These are phyloP conservation scores for Xylaria bambusicola DNA, from an alignment of 495 filamentous ascomycete genomes.

Conservation along the genomic window DNA sequence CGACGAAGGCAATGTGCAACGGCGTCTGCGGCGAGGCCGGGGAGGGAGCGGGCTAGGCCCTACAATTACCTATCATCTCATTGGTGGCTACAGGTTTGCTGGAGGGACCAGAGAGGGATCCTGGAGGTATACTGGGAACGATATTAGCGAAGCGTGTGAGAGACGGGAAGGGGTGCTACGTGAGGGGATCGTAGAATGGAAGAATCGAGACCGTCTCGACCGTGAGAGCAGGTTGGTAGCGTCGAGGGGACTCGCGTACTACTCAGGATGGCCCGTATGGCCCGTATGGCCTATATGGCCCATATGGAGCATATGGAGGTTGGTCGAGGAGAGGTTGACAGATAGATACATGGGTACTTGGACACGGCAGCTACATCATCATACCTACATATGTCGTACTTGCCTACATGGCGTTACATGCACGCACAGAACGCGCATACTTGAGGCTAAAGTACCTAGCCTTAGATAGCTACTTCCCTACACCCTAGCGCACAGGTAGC, in stretches of 20 bases:
- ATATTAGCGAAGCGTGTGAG: background rate
- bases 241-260: too few relatives aligned
- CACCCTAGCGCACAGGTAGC: too few relatives aligned
- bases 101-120: too few relatives aligned
- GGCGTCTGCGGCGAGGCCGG: slow-evolving; percentile 10
- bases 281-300: too few relatives aligned
- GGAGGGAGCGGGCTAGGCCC: background rate
- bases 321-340: too few relatives aligned
- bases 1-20: slow-evolving; percentile 2
- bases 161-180: slow-evolving; percentile 1
- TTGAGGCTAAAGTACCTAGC: background rate
- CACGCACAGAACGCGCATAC: background rate
- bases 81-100: background rate
- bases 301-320: too few relatives aligned
- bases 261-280: too few relatives aligned
- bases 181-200: background rate
- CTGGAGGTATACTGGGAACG: background rate
- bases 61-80: background rate
- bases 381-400: background rate
- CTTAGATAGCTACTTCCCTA: too few relatives aligned
- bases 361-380: background rate
- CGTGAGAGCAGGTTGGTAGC: background rate
- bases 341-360: background rate
- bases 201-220: background rate
- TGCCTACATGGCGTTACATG: background rate